Conservation (phyloP, 2,329 filamentous ascomycete genomes). For the Aquanectria penicillioides region DNA sequence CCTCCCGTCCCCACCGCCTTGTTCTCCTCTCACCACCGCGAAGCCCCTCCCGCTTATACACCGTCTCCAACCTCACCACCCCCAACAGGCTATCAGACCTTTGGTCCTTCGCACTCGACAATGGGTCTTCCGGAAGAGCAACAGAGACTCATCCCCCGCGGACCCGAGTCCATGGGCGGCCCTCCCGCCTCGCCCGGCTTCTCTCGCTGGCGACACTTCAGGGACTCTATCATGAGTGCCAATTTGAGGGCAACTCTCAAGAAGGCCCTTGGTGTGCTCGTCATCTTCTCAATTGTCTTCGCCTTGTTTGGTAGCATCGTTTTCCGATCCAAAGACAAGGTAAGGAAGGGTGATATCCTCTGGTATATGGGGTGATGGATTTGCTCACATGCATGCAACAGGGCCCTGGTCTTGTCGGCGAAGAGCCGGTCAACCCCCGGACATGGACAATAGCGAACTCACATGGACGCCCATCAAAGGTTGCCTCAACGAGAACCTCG, state of each 20-base stretch:
- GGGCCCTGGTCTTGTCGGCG: constrained; percentile 33
- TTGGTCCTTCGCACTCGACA: constrained; percentile 41
- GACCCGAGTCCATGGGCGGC: constrained; percentile 59
- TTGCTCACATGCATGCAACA: constrained; percentile 10
- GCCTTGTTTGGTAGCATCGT: constrained; percentile 40
- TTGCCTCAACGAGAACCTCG: constrained; percentile 38
- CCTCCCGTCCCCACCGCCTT: constrained; percentile 13
- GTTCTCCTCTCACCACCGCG: constrained; percentile 39
- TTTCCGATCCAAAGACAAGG: constrained; percentile 38
- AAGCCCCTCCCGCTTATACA: constrained; percentile 63
- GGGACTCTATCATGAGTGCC: constrained; percentile 28
- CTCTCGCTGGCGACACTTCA: constrained; percentile 45
- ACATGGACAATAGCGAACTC: constrained; percentile 34
- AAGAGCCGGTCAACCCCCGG: constrained; percentile 39
- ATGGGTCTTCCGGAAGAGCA: constrained; percentile 58
- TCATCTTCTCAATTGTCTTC: constrained; percentile 47
- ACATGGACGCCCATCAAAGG: constrained; percentile 38
- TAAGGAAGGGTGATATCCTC: too few species aligned
- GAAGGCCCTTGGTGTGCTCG: constrained; percentile 43
- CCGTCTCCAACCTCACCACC: constrained; percentile 51
- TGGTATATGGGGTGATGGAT: background rate
- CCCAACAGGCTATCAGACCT: constrained; percentile 55
- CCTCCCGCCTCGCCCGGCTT: constrained; percentile 36
- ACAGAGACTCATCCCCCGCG: constrained; percentile 52
- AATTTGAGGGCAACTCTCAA: constrained; percentile 42